Base-by-base conservation (phyloP, 495 filamentous ascomycete genomes). In the Aspergillus affinis region DNA sequence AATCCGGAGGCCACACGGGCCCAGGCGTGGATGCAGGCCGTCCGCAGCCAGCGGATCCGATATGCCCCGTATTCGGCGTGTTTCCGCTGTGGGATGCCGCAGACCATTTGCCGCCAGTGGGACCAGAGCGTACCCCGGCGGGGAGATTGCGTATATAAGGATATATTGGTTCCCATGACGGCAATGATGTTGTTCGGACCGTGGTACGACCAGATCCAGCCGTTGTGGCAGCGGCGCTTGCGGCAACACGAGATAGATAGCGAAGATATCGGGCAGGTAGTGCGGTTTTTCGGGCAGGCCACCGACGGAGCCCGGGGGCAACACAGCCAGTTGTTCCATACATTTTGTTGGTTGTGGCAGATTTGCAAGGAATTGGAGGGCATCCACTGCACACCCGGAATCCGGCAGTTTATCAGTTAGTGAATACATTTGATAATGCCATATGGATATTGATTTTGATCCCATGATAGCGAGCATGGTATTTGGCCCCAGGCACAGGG, bases 311-410 rank as follows among this genome's bases (percentile, higher is more conserved):
- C 13, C 7, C 47, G 21, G 18, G 13, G 13, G 8, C 13, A 19
- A 7, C 47, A 49, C 21, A 49, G 18, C 18, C 47, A 49, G 47
- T 49, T 49, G 21, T 49, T 49, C 18, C 13, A 49, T 49, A 19
- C 7, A 19, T 49, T n/a, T 49, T 49, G 47, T 19, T 49, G 47
- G 47, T 19, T 49, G 8, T 19, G 47, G 9, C 7, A 19, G 9
- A 19, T 49, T 6, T 49, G 18, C 47, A 12, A 49, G 18, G 9
- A 12, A 19, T 9, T 49, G 21, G 7, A 49, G 21, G 17, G 41
- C n/a, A n/a, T n/a, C n/a, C n/a, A n/a, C n/a, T n/a, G n/a, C n/a
- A n/a, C n/a, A n/a, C n/a, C n/a, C n/a, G n/a, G n/a, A n/a, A n/a
- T n/a, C n/a, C n/a, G n/a, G n/a, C n/a, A n/a, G n/a, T n/a, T n/a